Evolutionary conservation across 202 grass and related monocot species (phyloP), one percentile per base, ranked within the genome.

Genomic region (Schoenoplectus tabernaemontani): DNA sequence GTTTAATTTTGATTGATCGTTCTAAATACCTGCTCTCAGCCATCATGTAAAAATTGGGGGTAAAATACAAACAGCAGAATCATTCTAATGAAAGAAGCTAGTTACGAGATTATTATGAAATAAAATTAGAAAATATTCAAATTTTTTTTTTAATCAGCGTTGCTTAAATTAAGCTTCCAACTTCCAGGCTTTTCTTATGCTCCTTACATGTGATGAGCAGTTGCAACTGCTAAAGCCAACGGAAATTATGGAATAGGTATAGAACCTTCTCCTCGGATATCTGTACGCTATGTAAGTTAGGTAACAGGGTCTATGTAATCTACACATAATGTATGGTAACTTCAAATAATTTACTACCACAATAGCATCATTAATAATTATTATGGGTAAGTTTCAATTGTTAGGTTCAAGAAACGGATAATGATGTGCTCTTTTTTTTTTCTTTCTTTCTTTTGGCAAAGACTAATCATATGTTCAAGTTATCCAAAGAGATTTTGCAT

Each of bases 161-260:
- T 30, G 22, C 42, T 47, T 8, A 4, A 48, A 28, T 46, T 26
- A 9, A 48, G 22, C 43, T 51, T 50, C 23, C 24, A 32, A 73
- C 43, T 50, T 73, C 6, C 23, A 48, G 24, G 68, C 44, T 17
- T 73, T 51, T 50, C 43, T 51, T 73, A 51, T 73, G 68, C 24
- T 50, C 44, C 24, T 32, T 33, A 30, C 77, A 79, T 79, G 77
- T 79, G 77, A 79, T 63, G 32, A 17, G 77, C 77, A 44, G 77
- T 79, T 79, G 77, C 56, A 79, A 63, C 77, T 48, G 56, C 30
- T 42, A 78, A 78, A 78, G 46, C 4, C 12, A 34, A 54, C 56
- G 48, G 11, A 76, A 51, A 54, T 76, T 76, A 51, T 78, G 68
- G 44, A 73, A 73, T 51, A 50, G 68, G 68, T 32, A 73, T 12